A percentile compares a stretch with the other conserved stretches of the same genome.
Evolutionary conservation across 352 stramenopile species (phyloP).

Genomic region (Globisporangium lucens): DNA sequence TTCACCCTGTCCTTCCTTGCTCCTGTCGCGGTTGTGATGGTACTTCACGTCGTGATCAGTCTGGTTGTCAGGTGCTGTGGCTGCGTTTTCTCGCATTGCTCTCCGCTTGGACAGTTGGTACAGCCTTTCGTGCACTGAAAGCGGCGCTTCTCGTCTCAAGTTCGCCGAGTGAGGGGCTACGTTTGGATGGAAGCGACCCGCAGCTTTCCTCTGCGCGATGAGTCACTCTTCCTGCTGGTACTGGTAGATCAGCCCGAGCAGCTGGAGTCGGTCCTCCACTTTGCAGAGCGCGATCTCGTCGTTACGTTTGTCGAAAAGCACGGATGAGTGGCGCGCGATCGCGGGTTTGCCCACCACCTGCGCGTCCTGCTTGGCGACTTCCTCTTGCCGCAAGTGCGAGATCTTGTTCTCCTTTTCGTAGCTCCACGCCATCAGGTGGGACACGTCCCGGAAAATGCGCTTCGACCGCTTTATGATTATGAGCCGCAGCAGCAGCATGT

Average conservation of each 20-base stretch:
- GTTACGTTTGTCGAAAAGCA: constrained; percentile 30
- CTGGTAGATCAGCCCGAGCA: constrained; percentile 68
- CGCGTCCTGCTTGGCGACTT: constrained; percentile 26
- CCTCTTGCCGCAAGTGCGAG: constrained; percentile 33
- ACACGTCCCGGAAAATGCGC: constrained; percentile 46
- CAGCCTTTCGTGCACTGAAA: constrained; percentile 48
- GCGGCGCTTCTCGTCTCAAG: constrained; percentile 22
- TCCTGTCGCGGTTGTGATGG: background rate
- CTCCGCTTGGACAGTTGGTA: constrained; percentile 39
- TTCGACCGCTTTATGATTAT: constrained; percentile 46
- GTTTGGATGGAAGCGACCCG: constrained; percentile 21
- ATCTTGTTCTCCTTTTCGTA: constrained; percentile 57
- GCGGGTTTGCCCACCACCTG: constrained; percentile 30
- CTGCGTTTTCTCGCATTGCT: background rate
- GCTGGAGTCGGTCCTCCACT: constrained; percentile 63
- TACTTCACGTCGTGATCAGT: background rate
- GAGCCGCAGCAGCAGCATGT: background rate
- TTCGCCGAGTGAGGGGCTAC: constrained; percentile 59
- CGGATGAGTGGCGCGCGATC: constrained; percentile 31
- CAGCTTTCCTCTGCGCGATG: constrained; percentile 18
- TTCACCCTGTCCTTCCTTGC: constrained; percentile 1
- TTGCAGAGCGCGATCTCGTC: constrained; percentile 61
- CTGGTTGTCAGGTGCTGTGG: constrained; percentile 4
- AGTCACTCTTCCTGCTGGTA: constrained; percentile 60
- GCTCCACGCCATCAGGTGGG: constrained; percentile 65